These are phyloP conservation scores for Linum tenue DNA, from an alignment of 345 rosid species.

Conservation along the genomic window DNA sequence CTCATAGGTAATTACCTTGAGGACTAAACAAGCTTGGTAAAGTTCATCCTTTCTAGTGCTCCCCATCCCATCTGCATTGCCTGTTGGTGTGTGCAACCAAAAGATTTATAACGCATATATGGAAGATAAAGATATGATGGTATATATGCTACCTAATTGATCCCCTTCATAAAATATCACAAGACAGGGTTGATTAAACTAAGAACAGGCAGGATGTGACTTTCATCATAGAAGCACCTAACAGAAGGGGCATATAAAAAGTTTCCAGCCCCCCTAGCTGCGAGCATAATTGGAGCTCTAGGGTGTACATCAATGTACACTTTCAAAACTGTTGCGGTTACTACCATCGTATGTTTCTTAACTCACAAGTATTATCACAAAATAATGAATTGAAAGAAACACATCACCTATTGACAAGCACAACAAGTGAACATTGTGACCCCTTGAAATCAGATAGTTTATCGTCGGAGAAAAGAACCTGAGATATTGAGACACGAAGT, in stretches of 20 bases:
- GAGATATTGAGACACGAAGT: constrained; percentile 8
- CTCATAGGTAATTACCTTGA: constrained; percentile 33
- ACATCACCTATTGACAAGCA: constrained; percentile 71
- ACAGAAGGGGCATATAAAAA: too few species aligned
- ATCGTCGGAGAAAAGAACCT: constrained; percentile 94
- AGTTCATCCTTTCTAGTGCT: constrained; percentile 54
- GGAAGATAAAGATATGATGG: not conserved
- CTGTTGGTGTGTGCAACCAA: constrained; percentile 16
- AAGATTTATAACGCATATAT: not conserved
- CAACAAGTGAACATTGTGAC: constrained; percentile 51
- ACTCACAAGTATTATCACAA: not conserved
- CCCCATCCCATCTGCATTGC: constrained; percentile 81
- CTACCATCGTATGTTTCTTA: not conserved
- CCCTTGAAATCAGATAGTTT: constrained; percentile 53
- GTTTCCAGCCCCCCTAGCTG: not conserved
- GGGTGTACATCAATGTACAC: not conserved
- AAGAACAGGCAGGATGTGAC: not conserved
- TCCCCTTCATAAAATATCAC: constrained; percentile 1
- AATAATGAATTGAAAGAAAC: constrained; percentile 7
- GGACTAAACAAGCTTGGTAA: constrained; percentile 58
- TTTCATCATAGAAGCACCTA: too few species aligned
- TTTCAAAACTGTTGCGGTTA: not conserved
- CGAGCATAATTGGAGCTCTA: not conserved
- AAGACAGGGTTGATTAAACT: not conserved
- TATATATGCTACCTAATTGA: too few species aligned